These are phyloP conservation scores for Cystofilobasidium capitatum DNA, from an alignment of 768 basidiomycete genomes.

Conservation along the genomic window DNA sequence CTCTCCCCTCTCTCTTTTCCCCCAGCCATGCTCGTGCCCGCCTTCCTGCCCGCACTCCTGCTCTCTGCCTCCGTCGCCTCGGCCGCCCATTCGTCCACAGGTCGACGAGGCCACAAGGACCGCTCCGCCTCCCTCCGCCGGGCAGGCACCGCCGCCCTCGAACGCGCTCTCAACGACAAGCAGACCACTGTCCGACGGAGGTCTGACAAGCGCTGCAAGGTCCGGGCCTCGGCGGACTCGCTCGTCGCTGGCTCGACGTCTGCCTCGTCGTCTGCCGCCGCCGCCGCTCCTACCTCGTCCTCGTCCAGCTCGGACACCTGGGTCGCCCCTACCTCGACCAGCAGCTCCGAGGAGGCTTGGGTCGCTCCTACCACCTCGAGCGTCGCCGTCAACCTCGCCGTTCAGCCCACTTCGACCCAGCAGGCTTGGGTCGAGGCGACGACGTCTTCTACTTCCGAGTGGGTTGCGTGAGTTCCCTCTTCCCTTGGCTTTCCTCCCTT, in stretches of 20 bases:
- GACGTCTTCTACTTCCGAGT: not conserved
- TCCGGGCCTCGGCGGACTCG: not conserved
- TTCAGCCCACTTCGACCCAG: not conserved
- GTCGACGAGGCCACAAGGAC: not conserved
- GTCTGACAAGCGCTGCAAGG: conserved; percentile 16
- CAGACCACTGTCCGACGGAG: not conserved
- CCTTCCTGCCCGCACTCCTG: conserved; percentile 5
- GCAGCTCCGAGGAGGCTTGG: not conserved
- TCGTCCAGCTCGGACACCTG: not conserved
- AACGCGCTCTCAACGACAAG: not conserved
- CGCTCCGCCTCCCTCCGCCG: not conserved
- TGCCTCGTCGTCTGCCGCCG: not conserved
- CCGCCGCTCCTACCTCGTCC: not conserved
- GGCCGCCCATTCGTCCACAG: not conserved
- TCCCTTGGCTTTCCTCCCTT: not conserved
- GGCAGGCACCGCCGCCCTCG: not conserved
- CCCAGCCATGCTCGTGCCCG: not conserved
- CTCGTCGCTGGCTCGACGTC: not conserved
- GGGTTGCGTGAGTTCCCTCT: not conserved
- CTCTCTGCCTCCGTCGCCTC: conserved; percentile 11
- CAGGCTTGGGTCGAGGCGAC: not conserved
- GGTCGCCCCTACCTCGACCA: not conserved
- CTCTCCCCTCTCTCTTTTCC: not conserved
- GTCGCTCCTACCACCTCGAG: not conserved
- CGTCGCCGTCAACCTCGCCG: not conserved